Base-by-base conservation (phyloP, 139 green algal genomes). In the Tetradesmus obliquus region DNA sequence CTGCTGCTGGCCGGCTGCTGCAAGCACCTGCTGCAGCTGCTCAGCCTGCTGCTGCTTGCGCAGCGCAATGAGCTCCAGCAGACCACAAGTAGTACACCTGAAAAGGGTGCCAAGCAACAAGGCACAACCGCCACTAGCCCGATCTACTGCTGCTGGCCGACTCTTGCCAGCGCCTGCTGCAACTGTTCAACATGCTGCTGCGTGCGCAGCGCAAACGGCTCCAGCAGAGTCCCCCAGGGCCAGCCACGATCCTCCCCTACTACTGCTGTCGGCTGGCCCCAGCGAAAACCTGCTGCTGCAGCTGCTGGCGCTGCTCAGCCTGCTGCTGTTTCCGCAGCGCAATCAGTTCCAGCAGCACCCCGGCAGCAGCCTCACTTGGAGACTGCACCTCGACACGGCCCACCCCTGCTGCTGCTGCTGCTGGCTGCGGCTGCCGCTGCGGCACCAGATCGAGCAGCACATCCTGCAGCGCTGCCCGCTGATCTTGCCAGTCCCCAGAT, bases 381-480 rank as follows among this genome's bases (percentile, higher is more conserved):
- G 83, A 45, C 19, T 86, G 81, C 83, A 72, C 53, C 54, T 24
- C 19, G 13, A 55, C 81, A 32, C 19, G 45, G 17, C 1, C 0
- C 53, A 58, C 55, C 15, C 83, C 24, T 24, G 71, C 12, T 24
- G 81, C 51, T 86, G 9, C 81, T 71, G 81, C 51, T 17, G 32
- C 58, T 3, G 60, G 9, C 60, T 79, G n/a, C 51, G 57, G n/a
- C n/a, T 57, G 15, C 1, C 57, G 45, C 55, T 71, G 53, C 17
- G 54, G 54, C 55, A 87, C 53, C 5, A 80, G 58, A 58, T 79
- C n/a, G 9, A 60, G 84, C 58, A 55, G 84, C 60, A 79, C n/a
- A 7, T 89, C 85, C 20, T 82, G 32, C 62, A 89, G 66, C 8
- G 62, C 85, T 89, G 62, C 85, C 22, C 66, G 85, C 62, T 89